Conservation (phyloP, 2,329 filamentous ascomycete genomes). For the Trichoderma sp. region DNA sequence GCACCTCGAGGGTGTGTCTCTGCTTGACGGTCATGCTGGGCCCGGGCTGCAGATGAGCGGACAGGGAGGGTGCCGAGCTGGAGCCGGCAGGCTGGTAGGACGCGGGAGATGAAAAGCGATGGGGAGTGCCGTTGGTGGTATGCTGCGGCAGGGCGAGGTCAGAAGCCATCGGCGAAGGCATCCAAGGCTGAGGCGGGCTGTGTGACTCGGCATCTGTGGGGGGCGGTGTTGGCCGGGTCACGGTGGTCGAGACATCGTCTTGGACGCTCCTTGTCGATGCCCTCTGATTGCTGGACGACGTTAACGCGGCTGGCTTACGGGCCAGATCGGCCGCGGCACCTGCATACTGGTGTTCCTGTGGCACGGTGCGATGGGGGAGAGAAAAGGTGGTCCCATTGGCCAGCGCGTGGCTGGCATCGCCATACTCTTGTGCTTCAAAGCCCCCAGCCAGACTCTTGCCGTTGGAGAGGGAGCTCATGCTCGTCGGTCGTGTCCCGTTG, state of each 20-base stretch:
- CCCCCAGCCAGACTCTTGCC: slow-evolving; percentile 50
- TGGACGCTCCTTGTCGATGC: slow-evolving; percentile 28
- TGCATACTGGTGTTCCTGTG: slow-evolving; percentile 27
- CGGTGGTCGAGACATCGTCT: slow-evolving; percentile 31
- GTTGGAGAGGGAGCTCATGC: slow-evolving; percentile 64
- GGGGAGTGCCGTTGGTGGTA: slow-evolving; percentile 40
- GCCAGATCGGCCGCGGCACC: slow-evolving; percentile 28
- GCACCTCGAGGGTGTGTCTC: slow-evolving; percentile 86
- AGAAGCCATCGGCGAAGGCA: slow-evolving; percentile 32
- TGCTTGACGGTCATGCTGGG: slow-evolving; percentile 66
- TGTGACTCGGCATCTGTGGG: slow-evolving; percentile 30
- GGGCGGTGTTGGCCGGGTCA: slow-evolving; percentile 27
- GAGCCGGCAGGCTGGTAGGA: slow-evolving; percentile 51
- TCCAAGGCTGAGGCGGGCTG: slow-evolving; percentile 23
- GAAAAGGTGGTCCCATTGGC: slow-evolving; percentile 37
- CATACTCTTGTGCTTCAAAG: slow-evolving; percentile 37
- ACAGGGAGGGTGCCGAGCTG: slow-evolving; percentile 52
- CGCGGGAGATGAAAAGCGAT: slow-evolving; percentile 69
- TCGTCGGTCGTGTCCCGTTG: slow-evolving; percentile 51
- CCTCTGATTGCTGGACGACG: slow-evolving; percentile 22
- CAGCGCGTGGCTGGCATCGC: slow-evolving; percentile 32
- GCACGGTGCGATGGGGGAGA: slow-evolving; percentile 40
- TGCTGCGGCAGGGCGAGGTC: slow-evolving; percentile 36
- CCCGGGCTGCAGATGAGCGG: slow-evolving; percentile 56
- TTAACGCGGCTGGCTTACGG: slow-evolving; percentile 31